phyloP scores from a whole-genome alignment of 108 stramenopile species.

The Cyclotella cryptica region DNA sequence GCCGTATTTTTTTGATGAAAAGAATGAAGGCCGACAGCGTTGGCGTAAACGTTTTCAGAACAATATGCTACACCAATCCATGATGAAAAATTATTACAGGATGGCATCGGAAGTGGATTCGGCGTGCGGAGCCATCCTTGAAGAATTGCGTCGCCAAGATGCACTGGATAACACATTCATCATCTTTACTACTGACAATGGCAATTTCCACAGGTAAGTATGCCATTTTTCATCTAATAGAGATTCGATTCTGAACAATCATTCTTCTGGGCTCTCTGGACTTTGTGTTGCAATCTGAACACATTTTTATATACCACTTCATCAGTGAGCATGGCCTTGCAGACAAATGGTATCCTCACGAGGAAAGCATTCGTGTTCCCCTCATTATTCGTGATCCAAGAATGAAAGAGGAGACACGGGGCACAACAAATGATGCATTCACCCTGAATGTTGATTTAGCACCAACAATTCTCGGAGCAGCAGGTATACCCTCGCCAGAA shows the following conservation, averaged over 20 bases:
- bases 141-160: constrained; percentile 60
- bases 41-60: constrained; percentile 67
- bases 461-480: constrained; percentile 75
- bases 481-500: constrained; percentile 56
- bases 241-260: too few relatives aligned
- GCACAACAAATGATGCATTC: constrained; percentile 70
- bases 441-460: constrained; percentile 83
- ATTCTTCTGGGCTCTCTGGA: too few relatives aligned
- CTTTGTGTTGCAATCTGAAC: too few relatives aligned
- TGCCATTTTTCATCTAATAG: too few relatives aligned
- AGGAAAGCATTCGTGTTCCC: constrained; percentile 80
- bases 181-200: constrained; percentile 62
- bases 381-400: constrained; percentile 83
- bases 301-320: neutral
- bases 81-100: constrained; percentile 82
- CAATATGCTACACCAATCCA: constrained; percentile 55
- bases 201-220: constrained; percentile 59
- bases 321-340: constrained; percentile 60
- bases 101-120: constrained; percentile 63
- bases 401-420: constrained; percentile 59
- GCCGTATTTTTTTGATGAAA: constrained; percentile 59
- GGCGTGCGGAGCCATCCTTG: constrained; percentile 60
- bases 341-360: constrained; percentile 66
- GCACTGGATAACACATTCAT: constrained; percentile 71
- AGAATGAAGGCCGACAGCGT: constrained; percentile 72